A percentile compares a stretch with the other conserved stretches of the same genome.
These are phyloP conservation scores for Annona squamosa DNA, from an alignment of 164 flowering plant genomes.

Conservation along the genomic window DNA sequence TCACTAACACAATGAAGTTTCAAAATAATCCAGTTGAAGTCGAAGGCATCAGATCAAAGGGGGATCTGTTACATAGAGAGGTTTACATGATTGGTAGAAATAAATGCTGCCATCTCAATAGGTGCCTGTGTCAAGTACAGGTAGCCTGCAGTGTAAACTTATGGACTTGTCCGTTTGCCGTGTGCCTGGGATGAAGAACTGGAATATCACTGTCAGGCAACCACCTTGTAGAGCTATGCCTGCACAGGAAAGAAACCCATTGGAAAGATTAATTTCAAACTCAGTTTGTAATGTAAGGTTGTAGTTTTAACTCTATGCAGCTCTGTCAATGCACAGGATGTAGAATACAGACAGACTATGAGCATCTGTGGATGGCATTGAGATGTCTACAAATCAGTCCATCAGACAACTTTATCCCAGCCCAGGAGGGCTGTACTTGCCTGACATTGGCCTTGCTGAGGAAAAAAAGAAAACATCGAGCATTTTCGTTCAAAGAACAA, in stretches of 20 bases:
- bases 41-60: not conserved
- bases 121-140: conserved; percentile 75
- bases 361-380: too few species aligned
- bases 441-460: too few species aligned
- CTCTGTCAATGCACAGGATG: not conserved
- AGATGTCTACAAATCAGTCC: too few species aligned
- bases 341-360: not conserved
- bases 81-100: not conserved
- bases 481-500: too few species aligned
- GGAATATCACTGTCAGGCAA: conserved; percentile 84
- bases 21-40: not conserved
- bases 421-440: too few species aligned
- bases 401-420: too few species aligned
- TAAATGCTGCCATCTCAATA: conserved; percentile 22
- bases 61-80: not conserved
- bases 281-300: not conserved
- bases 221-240: conserved; percentile 57
- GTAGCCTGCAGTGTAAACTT: conserved; percentile 89
- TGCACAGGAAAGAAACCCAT: conserved; percentile 9
- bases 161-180: conserved; percentile 79
- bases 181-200: conserved; percentile 89
- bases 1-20: not conserved
- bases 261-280: not conserved
- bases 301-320: not conserved
- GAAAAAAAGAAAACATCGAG: too few species aligned